Conservation (phyloP, 2,329 filamentous ascomycete species). For the Sphaerulina populicola region DNA sequence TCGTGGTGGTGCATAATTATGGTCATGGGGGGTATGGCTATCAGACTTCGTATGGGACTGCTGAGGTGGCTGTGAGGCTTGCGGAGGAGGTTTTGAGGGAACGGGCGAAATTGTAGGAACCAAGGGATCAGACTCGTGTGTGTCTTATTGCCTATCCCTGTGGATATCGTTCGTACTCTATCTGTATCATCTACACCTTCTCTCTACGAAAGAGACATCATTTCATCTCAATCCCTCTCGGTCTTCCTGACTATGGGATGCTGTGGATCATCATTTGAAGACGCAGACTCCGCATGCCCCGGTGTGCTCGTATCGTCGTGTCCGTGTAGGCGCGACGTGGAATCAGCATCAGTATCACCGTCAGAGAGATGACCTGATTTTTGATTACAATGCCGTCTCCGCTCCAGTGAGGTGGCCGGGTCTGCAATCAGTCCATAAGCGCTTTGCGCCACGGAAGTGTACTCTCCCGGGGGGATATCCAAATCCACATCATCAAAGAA, state of each 20-base stretch:
- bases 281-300: too few species aligned
- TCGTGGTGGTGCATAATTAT: slow-evolving; percentile 68
- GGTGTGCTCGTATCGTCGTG: not conserved
- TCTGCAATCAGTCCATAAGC: slow-evolving; percentile 1
- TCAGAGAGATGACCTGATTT: not conserved
- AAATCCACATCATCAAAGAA: not conserved
- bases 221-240: not conserved
- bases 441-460: not conserved
- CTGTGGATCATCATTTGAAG: not conserved
- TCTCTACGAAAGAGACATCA: too few species aligned
- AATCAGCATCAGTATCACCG: not conserved
- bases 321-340: not conserved
- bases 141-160: too few species aligned
- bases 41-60: slow-evolving; percentile 40
- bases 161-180: too few species aligned
- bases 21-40: slow-evolving; percentile 74
- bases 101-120: slow-evolving; percentile 23
- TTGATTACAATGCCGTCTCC: not conserved
- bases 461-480: not conserved
- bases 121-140: too few species aligned
- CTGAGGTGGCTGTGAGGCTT: slow-evolving; percentile 36
- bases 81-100: slow-evolving; percentile 30
- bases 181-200: too few species aligned
- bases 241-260: not conserved
- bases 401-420: not conserved